Base-by-base conservation (phyloP, 257 asterid species). In the Solanum ahanhuiri region DNA sequence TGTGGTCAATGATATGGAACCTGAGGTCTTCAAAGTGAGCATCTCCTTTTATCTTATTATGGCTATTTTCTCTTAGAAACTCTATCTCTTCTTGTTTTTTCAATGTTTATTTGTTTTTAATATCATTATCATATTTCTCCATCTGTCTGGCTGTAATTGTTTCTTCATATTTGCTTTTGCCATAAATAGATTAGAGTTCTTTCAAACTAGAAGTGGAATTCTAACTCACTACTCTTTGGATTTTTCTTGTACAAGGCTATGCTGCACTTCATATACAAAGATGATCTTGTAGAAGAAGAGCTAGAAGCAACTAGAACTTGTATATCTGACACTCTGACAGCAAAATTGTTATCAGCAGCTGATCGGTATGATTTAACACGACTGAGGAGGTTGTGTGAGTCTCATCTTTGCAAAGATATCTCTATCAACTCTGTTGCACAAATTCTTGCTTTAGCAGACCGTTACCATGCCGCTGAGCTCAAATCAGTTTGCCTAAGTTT, bases 401-500 rank as follows among this genome's bases (percentile, higher is more conserved):
- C 99, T 76, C 92, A 89, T 90, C 95, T 96, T 70, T 96, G 98
- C 96, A 95, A 95, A 92, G 96, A 96, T 81, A 93, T 96, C 90
- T 93, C 98, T 43, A 94, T 95, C 83, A 91, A 90, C 88, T 90
- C 97, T 64, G 98, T 96, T 91, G 92, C 97, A 43, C 90, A 89
- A 81, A 93, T 87, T 79, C 98, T 96, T 77, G 95, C 96, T 86
- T 87, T 95, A 88, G 97, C 99, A 72, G 98, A 96, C 76, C 84
- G 90, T 82, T 93, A 83, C 89, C 96, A 92, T 85, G 98, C 98
- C 28, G 54, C 91, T 54, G 99, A 96, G 85, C 51, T 96, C 85
- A 96, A 95, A 93, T 90, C 98, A 84, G 94, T 96, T 82, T 96
- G 99, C 93, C 98, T 96, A 84, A 91, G 94, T 91, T 96, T 95